Conservation (phyloP, 371 early-diverging fungal species). For the Mucor racemosus region DNA sequence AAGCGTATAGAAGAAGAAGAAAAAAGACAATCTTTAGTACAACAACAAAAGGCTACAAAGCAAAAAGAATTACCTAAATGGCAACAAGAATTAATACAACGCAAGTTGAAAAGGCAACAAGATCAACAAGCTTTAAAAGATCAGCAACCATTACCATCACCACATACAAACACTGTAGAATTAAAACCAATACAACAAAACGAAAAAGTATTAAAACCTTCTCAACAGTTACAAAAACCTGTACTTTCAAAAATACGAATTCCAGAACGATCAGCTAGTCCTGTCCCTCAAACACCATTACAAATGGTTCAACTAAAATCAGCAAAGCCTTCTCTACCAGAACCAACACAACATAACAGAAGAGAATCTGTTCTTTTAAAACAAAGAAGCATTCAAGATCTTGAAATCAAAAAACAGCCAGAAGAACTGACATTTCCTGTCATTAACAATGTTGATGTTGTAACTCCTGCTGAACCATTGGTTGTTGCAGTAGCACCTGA, state of each 20-base stretch:
- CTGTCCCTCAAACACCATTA: background rate
- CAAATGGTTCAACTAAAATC: constrained; percentile 2
- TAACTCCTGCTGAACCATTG: background rate
- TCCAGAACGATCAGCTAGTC: background rate
- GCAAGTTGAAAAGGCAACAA: background rate
- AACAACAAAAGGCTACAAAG: constrained; percentile 9
- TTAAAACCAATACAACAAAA: background rate
- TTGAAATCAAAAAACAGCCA: background rate
- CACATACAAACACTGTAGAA: background rate
- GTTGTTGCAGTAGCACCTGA: background rate
- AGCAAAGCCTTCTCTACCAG: background rate
- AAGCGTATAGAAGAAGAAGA: constrained; percentile 20
- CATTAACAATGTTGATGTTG: background rate
- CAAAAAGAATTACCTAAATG: constrained; percentile 14
- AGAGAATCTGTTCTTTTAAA: background rate
- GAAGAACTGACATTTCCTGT: background rate
- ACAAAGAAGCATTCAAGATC: background rate
- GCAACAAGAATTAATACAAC: constrained; percentile 3
- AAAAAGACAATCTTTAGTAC: background rate
- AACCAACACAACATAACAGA: background rate
- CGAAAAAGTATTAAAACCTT: background rate
- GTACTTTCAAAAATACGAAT: background rate
- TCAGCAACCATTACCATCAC: background rate
- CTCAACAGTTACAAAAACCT: background rate
- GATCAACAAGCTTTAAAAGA: background rate